These are phyloP conservation scores for Metschnikowia drakensbergensis DNA, from an alignment of 805 yeast species.

Conservation along the genomic window DNA sequence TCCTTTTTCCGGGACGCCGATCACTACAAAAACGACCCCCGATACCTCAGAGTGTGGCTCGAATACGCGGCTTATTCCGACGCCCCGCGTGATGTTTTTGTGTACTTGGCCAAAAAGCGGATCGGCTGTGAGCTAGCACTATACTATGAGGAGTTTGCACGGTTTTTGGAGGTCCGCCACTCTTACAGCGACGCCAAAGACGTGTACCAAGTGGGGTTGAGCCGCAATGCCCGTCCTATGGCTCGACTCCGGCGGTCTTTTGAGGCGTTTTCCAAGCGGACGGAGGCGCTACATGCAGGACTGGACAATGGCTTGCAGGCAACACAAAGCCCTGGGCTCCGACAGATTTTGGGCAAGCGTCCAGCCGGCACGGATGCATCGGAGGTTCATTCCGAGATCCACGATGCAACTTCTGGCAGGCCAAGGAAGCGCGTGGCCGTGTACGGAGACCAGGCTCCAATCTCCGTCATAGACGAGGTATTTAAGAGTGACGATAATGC, in stretches of 20 bases:
- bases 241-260: slow-evolving; percentile 32
- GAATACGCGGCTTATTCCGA: slow-evolving; percentile 67
- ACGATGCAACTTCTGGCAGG: not conserved
- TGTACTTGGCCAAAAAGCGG: slow-evolving; percentile 63
- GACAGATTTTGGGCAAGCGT: slow-evolving; percentile 1
- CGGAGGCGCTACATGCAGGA: not conserved
- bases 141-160: slow-evolving; percentile 78
- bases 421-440: slow-evolving; percentile 34
- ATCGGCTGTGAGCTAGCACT: slow-evolving; percentile 67
- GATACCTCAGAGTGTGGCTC: slow-evolving; percentile 80
- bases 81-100: slow-evolving; percentile 66
- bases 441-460: slow-evolving; percentile 19
- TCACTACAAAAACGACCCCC: slow-evolving; percentile 75
- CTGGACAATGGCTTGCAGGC: not conserved
- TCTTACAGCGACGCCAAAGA: slow-evolving; percentile 53
- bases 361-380: not conserved
- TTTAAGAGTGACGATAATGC: slow-evolving; percentile 27
- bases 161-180: slow-evolving; percentile 49
- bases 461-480: slow-evolving; percentile 13
- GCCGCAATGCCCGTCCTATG: slow-evolving; percentile 62
- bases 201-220: slow-evolving; percentile 57
- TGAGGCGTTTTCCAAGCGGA: slow-evolving; percentile 37
- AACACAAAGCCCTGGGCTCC: not conserved
- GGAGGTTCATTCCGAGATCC: not conserved
- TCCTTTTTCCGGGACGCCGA: slow-evolving; percentile 58